Evolutionary conservation across 306 rosid species (phyloP).

Genomic region (Dalbergia cultrata): DNA sequence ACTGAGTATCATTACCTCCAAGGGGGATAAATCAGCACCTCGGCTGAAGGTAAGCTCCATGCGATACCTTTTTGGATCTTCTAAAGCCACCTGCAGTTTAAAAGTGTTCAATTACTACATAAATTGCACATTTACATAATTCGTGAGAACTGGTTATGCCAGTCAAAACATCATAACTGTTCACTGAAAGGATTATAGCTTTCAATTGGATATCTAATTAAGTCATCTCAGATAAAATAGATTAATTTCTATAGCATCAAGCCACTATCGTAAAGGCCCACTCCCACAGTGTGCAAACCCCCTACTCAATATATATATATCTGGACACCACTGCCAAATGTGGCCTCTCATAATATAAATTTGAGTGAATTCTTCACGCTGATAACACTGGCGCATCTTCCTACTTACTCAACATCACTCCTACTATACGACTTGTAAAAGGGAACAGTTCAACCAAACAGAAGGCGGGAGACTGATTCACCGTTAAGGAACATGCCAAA

Average conservation of each 20-base stretch:
- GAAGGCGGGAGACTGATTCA: neutral
- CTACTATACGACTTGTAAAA: too few relatives aligned
- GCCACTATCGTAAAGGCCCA: too few relatives aligned
- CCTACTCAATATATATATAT: too few relatives aligned
- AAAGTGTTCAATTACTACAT: constrained; percentile 20
- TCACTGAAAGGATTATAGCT: constrained; percentile 19
- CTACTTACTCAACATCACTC: too few relatives aligned
- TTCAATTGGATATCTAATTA: constrained; percentile 1
- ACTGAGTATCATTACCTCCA: constrained; percentile 73
- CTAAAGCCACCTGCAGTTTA: constrained; percentile 78
- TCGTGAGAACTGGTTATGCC: constrained; percentile 15
- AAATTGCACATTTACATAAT: constrained; percentile 2
- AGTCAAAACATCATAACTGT: neutral
- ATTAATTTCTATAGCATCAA: too few relatives aligned
- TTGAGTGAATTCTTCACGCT: too few relatives aligned
- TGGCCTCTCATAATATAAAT: too few relatives aligned
- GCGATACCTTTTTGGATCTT: constrained; percentile 91
- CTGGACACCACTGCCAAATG: too few relatives aligned
- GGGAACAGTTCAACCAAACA: neutral
- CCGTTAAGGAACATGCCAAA: neutral
- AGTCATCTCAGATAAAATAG: neutral
- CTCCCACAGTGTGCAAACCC: too few relatives aligned
- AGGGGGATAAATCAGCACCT: constrained; percentile 94
- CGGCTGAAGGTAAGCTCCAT: constrained; percentile 96
- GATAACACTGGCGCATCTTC: too few relatives aligned